Evolutionary conservation across 2,329 filamentous ascomycete genomes (phyloP).

Genomic region (Fonsecaea erecta): DNA sequence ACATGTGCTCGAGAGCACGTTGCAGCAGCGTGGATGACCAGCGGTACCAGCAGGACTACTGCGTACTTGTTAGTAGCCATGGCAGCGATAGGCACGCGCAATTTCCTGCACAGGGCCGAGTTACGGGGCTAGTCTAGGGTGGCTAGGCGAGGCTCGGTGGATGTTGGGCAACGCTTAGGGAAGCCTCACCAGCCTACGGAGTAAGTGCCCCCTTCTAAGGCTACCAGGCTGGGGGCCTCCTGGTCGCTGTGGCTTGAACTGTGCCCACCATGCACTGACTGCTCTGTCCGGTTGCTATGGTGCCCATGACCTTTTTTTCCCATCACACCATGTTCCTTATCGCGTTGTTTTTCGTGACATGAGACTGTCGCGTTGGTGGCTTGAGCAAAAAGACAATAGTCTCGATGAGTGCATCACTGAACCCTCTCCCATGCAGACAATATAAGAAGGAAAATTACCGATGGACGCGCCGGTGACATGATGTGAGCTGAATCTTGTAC

Average conservation of each 20-base stretch:
- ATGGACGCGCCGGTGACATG: not conserved
- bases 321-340: slow-evolving; percentile 12
- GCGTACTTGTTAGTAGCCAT: not conserved
- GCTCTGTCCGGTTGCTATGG: slow-evolving; percentile 13
- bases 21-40: not conserved
- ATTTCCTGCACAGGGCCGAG: slow-evolving; percentile 7
- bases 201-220: not conserved
- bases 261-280: not conserved
- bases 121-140: slow-evolving; percentile 5
- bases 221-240: not conserved
- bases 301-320: not conserved
- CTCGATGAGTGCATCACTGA: not conserved
- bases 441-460: not conserved
- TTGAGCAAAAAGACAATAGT: not conserved
- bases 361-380: not conserved
- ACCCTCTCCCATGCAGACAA: not conserved
- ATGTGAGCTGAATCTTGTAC: not conserved
- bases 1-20: slow-evolving; percentile 3
- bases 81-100: slow-evolving; percentile 1
- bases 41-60: not conserved
- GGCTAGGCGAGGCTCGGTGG: not conserved
- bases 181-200: no score
- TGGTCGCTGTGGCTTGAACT: slow-evolving; percentile 1
- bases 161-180: not conserved
- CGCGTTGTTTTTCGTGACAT: not conserved